phyloP scores from a whole-genome alignment of 176 grass and related monocot genomes.

The Aegilops speltoides region DNA sequence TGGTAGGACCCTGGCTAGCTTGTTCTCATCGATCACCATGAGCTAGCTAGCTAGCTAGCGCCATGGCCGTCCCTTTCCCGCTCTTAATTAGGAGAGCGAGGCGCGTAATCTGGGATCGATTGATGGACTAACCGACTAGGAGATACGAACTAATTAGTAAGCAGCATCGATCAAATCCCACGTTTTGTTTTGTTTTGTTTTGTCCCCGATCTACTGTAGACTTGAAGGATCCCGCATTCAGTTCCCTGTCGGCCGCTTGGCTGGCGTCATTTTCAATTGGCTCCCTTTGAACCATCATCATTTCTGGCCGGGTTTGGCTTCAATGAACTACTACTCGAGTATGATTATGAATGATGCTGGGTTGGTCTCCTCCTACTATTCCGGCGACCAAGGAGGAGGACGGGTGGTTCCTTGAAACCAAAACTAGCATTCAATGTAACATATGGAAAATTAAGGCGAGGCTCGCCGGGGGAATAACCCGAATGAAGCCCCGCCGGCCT shows the following conservation, averaged over 20 bases:
- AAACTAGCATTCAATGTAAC: too few relatives aligned
- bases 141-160: too few relatives aligned
- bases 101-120: background rate
- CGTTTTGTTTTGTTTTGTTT: constrained; percentile 6
- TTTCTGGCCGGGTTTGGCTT: background rate
- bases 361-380: too few relatives aligned
- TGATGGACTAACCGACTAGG: background rate
- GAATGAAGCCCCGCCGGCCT: too few relatives aligned
- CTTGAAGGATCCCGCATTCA: constrained; percentile 15
- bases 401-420: too few relatives aligned
- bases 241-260: too few relatives aligned
- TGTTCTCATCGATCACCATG: background rate
- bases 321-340: too few relatives aligned
- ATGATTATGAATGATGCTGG: too few relatives aligned
- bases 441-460: too few relatives aligned
- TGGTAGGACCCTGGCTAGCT: background rate
- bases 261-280: background rate
- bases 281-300: background rate
- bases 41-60: background rate
- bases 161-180: constrained; percentile 18
- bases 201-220: background rate
- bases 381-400: too few relatives aligned
- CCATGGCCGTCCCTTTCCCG: background rate
- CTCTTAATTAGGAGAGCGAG: background rate
- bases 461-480: too few relatives aligned